Base-by-base conservation (phyloP, 129 eudicot genomes). In the Apium graveolens region DNA sequence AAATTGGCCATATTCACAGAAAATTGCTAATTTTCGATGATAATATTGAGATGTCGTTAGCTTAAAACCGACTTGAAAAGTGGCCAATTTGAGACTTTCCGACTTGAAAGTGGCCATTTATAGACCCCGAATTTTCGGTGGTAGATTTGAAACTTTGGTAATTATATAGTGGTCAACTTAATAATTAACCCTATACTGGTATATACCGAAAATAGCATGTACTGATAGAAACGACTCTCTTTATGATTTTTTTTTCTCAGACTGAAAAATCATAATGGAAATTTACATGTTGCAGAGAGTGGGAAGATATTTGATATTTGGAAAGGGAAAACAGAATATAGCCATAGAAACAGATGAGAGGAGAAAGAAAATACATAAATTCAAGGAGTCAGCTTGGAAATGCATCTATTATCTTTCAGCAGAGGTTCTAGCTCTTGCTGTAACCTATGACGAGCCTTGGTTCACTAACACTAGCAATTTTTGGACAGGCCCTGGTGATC, bases 341-440 rank as follows among this genome's bases (percentile, higher is more conserved):
- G 90, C 85, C 39, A 75, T 76, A 78, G 93, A 89, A 81, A 79
- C 88, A 13, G 91, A 86, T 82, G 92, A 85, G 73, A 87, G 85
- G 73, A 87, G 77, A 74, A 94, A 88, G 83, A 94, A 82, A 85
- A 79, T 94, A 69, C 70, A 89, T 10, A 94, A 94, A 75, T 94
- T 94, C 84, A 94, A 94, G 83, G 98, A 94, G 81, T 94, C 97
- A 62, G 93, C 98, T 18, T 94, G 98, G 98, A 94, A 94, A 82
- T 94, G 96, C 77, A 39, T 94, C 41, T 94, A 94, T 83, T 94
- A 76, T 84, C 90, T 94, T 72, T 94, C 98, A 39, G 97, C 97
- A 27, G 97, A 94, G 87, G 27, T 85, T 32, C 84, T 91, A 78
- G 93, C 97, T 43, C 83, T 91, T 78, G 82, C 86, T 45, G 97